Evolutionary conservation across 768 basidiomycete species (phyloP).

Genomic region (Fibroporia radiculosa): DNA sequence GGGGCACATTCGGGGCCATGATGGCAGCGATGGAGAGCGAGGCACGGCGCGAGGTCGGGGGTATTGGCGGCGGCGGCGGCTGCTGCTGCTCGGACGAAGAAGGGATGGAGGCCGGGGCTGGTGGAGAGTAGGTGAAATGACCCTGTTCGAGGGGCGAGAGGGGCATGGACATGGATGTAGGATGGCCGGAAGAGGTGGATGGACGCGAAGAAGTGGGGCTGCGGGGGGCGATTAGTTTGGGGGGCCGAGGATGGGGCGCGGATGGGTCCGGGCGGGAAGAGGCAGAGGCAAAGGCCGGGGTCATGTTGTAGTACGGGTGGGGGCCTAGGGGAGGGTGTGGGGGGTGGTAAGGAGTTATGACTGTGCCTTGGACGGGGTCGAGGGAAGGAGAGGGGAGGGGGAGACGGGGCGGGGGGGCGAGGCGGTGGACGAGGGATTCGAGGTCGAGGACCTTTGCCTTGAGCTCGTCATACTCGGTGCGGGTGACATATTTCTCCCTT

Average conservation of each 20-base stretch:
- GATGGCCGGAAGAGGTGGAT: constrained; percentile 2
- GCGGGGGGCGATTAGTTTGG: constrained; percentile 2
- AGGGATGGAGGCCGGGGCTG: constrained; percentile 15
- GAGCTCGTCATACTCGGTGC: constrained; percentile 71
- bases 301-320: constrained; percentile 3
- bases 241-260: constrained; percentile 1
- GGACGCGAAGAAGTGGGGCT: constrained; percentile 5
- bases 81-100: constrained; percentile 19
- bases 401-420: constrained; percentile 17
- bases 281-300: constrained; percentile 1
- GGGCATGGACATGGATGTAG: constrained; percentile 1
- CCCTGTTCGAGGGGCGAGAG: too few relatives aligned
- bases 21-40: constrained; percentile 35
- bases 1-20: constrained; percentile 30
- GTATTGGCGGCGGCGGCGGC: constrained; percentile 20
- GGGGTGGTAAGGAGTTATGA: constrained; percentile 18
- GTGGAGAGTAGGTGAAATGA: constrained; percentile 9
- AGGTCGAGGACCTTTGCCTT: constrained; percentile 57
- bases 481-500: constrained; percentile 77
- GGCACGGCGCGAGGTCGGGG: constrained; percentile 28
- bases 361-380: constrained; percentile 17
- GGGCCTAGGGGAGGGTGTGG: neutral
- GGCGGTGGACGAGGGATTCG: constrained; percentile 41
- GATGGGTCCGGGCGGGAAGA: neutral
- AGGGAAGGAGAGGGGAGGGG: constrained; percentile 16